phyloP scores from a whole-genome alignment of 192 early-diverging fungal genomes.

The Backusella westeae region DNA sequence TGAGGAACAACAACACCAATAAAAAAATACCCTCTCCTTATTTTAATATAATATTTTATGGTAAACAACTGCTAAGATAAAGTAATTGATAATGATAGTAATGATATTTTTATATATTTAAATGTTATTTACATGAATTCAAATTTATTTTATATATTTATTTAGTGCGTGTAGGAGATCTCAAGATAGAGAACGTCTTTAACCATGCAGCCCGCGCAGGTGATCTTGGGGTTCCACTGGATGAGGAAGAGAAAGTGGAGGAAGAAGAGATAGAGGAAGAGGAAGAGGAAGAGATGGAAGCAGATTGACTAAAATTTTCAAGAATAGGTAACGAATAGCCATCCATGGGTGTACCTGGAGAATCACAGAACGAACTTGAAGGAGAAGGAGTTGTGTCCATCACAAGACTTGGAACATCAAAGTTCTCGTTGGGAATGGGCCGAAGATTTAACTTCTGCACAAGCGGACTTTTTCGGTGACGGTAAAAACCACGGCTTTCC shows the following conservation, averaged over 20 bases:
- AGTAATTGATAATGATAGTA: neutral
- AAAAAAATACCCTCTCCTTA: neutral
- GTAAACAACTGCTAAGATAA: neutral
- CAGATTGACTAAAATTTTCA: neutral
- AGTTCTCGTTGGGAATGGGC: neutral
- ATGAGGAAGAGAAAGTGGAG: neutral
- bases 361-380: neutral
- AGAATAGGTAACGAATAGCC: neutral
- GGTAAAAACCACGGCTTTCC: constrained; percentile 6
- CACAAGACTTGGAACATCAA: constrained; percentile 1
- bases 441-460: constrained; percentile 8
- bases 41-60: neutral
- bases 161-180: neutral
- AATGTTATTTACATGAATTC: neutral
- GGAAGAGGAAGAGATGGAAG: neutral
- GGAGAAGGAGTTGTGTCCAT: neutral
- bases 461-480: constrained; percentile 12
- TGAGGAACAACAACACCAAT: neutral
- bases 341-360: constrained; percentile 11
- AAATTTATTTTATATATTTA: neutral
- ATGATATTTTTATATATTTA: neutral
- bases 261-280: neutral
- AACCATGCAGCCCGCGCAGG: neutral
- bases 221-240: neutral
- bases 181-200: neutral